Percentiles rank a stretch among this genome's conserved stretches.
These are phyloP conservation scores for Camelina hispida DNA, from an alignment of 345 rosid species.

Conservation along the genomic window DNA sequence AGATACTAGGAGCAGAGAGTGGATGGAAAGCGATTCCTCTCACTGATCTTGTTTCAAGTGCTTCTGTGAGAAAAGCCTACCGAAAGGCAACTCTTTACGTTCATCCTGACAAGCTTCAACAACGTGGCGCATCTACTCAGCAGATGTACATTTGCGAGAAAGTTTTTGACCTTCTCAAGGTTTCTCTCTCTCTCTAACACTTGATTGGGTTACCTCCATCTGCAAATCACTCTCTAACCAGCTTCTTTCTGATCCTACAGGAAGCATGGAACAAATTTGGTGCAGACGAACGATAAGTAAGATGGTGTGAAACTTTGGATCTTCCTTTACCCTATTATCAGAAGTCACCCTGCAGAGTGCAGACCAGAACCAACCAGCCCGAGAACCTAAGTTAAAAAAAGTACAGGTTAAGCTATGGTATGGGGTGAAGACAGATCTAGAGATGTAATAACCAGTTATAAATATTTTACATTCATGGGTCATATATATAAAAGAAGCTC, in stretches of 20 bases:
- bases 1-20: conserved; percentile 93
- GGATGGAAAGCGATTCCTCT: conserved; percentile 90
- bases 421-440: conserved; percentile 40
- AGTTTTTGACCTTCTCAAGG: conserved; percentile 96
- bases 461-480: conserved; percentile 19
- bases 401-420: conserved; percentile 12
- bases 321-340: conserved; percentile 26
- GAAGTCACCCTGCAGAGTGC: background rate
- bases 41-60: conserved; percentile 68
- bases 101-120: conserved; percentile 97
- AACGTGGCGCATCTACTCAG: conserved; percentile 89
- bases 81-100: conserved; percentile 86
- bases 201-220: background rate
- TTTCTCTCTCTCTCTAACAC: conserved; percentile 21
- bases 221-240: background rate
- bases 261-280: conserved; percentile 80
- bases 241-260: conserved; percentile 44
- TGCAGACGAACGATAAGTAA: conserved; percentile 55
- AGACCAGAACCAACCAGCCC: conserved; percentile 23
- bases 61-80: conserved; percentile 91
- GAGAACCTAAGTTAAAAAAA: conserved; percentile 7
- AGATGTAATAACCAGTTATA: conserved; percentile 39
- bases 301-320: conserved; percentile 26
- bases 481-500: conserved; percentile 32
- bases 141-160: conserved; percentile 92